Percentiles rank a stretch among this genome's conserved stretches.
Conservation (phyloP, 2,329 filamentous ascomycete genomes). For the Tolypocladium capitatum region DNA sequence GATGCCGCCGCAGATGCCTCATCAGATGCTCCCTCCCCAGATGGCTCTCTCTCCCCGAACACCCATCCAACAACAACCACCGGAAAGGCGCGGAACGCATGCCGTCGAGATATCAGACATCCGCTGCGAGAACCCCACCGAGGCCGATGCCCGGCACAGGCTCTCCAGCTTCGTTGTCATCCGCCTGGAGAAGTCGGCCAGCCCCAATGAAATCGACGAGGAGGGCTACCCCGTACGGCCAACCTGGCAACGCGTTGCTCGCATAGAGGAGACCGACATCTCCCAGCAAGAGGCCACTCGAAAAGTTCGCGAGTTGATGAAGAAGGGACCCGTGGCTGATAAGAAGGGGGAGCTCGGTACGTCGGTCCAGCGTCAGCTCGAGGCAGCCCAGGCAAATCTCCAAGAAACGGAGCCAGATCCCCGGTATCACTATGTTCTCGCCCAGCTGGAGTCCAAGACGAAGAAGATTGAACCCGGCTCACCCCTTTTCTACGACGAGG, state of each 20-base stretch:
- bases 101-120: conserved; percentile 20
- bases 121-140: conserved; percentile 20
- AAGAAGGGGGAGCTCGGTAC: conserved; percentile 25
- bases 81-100: conserved; percentile 7
- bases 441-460: conserved; percentile 29
- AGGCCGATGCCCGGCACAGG: conserved; percentile 22
- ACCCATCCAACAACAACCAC: background rate
- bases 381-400: conserved; percentile 22
- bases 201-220: conserved; percentile 19
- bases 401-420: conserved; percentile 19
- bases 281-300: conserved; percentile 22
- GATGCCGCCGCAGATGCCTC: background rate
- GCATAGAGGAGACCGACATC: conserved; percentile 20
- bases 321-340: conserved; percentile 14
- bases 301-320: conserved; percentile 24
- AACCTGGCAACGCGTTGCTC: conserved; percentile 27
- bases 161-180: conserved; percentile 27
- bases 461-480: conserved; percentile 11
- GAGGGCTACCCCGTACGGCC: conserved; percentile 19
- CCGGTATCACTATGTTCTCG: conserved; percentile 27
- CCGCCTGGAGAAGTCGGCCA: conserved; percentile 26
- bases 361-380: conserved; percentile 28
- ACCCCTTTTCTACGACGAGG: conserved; percentile 1
- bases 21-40: background rate
- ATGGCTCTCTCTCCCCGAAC: background rate